Base-by-base conservation (phyloP, 2,329 filamentous ascomycete genomes). In the Fusarium sp. region DNA sequence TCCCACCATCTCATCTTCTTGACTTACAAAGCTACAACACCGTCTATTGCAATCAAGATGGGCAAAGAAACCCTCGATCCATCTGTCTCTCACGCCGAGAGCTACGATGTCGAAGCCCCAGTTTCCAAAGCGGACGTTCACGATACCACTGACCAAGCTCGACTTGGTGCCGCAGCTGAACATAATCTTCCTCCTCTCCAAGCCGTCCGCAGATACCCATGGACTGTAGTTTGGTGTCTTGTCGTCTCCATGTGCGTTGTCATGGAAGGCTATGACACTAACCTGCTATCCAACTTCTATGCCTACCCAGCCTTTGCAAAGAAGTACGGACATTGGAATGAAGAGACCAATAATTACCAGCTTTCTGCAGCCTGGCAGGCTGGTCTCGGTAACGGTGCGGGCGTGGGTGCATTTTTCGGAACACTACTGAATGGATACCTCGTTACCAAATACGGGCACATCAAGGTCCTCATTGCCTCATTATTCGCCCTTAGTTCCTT, bases 361-460 rank as follows among this genome's bases (percentile, higher is more conserved):
- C 75, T 88, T 28, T 77, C 81, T 0, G 81, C 83, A 0, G 68
- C 80, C 1, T 88, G 86, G 86, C 84, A 86, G 69, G 80, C 83
- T 4, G 83, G 80, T 0, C 73, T 88, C 1, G 76, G 77, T 28
- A 83, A 83, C 31, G 83, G 79, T 2, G 76, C 81, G 0, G 74
- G 78, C 16, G 79, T 83, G 10, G 85, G 85, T 6, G 78, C 81
- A 15, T 83, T 88, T 20, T 56, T 86, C 4, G 85, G 85, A 1
- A 77, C 84, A 4, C 75, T 84, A 11, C 61, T 84, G 23, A 83
- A 83, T 58, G 85, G 85, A 5, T 78, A 78, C 52, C 69, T 85
- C 12, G 80, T 82, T 15, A 78, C 84, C 36, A 75, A 77, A 5
- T 80, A 75, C 34, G 83, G 83, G 0, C 82, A 83, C 44, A 76